Conservation (phyloP, 169 alveolate genomes). For the Nephromyces sp. region DNA sequence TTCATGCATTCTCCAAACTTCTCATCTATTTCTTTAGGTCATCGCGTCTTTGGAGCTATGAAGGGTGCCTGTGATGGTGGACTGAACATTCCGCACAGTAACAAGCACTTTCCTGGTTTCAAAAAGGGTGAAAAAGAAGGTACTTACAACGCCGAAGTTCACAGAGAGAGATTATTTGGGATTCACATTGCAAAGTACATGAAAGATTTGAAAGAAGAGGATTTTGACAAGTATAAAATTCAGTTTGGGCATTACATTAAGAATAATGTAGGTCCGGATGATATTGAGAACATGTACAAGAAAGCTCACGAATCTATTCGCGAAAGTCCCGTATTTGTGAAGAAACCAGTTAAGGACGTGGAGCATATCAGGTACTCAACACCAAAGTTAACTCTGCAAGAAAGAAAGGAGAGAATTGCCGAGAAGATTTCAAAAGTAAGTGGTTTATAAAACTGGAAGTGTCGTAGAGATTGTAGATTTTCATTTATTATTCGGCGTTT, state of each 20-base stretch:
- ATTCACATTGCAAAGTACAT: conserved; percentile 92
- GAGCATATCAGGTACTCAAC: conserved; percentile 66
- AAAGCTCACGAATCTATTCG: conserved; percentile 93
- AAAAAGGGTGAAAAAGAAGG: conserved; percentile 57
- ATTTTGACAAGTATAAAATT: conserved; percentile 84
- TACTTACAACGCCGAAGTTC: conserved; percentile 92
- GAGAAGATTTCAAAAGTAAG: no score
- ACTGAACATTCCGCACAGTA: conserved; percentile 93
- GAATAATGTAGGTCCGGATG: conserved; percentile 81
- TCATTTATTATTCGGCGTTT: no score
- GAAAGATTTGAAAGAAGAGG: conserved; percentile 85
- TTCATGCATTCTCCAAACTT: not conserved
- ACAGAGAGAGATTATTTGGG: conserved; percentile 95
- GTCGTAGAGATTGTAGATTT: no score
- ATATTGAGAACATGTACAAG: conserved; percentile 90
- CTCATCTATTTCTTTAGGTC: conserved; percentile 57
- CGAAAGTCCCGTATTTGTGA: conserved; percentile 80
- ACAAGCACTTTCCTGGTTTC: conserved; percentile 98
- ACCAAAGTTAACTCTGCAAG: conserved; percentile 75
- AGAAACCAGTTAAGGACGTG: conserved; percentile 71
- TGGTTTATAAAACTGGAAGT: no score
- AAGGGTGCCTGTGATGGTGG: conserved; percentile 99
- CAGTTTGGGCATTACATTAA: conserved; percentile 90
- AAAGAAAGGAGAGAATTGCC: conserved; percentile 84
- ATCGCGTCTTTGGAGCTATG: conserved; percentile 98